Base-by-base conservation (phyloP, 1,284 basidiomycete species). In the Ustilago trichophora region DNA sequence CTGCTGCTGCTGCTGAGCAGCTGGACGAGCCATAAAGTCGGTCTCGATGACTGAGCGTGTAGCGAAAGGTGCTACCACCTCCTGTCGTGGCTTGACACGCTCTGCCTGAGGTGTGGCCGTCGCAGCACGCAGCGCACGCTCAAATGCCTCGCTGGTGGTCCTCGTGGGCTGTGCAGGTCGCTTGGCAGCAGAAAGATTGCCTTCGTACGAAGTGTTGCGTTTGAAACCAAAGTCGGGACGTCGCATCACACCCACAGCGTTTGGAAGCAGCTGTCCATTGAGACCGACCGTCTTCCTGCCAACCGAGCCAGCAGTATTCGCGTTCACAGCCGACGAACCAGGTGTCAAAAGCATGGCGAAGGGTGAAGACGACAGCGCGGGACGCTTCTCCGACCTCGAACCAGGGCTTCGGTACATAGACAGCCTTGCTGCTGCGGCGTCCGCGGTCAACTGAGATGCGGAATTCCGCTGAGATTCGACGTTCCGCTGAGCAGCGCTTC, bases 31-130 rank as follows among this genome's bases (percentile, higher is more conserved):
- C 48, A 64, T 56, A 29, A 64, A 64, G 36, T 47, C 53, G 3
- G 51, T 49, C 31, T 68, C 65, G 36, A 68, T 68, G n/a, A 68
- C 65, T 11, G 65, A 68, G 21, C 58, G 65, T 1, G 65, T 68
- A 1, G 54, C 33, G 15, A 68, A 68, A 10, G 57, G 57, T 11
- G 65, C 57, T 8, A 62, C 36, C 1, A 54, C 41, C 11, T 67
- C 57, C 21, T 52, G 49, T 13, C 58, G 37, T 3, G 57, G 49
- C 33, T 57, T 68, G 48, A 68, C 22, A 1, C 64, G 55, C 4
- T 68, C 53, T 7, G 49, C 18, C 25, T 62, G 65, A 3, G 57
- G 65, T 15, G 57, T 62, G 6, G 46, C 40, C 11, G 58, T 45
- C 2, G 65, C 52, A 8, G 65, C 65, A 16, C 65, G 57, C 3